Base-by-base conservation (phyloP, 805 yeast genomes). In the Pichia scutulata region DNA sequence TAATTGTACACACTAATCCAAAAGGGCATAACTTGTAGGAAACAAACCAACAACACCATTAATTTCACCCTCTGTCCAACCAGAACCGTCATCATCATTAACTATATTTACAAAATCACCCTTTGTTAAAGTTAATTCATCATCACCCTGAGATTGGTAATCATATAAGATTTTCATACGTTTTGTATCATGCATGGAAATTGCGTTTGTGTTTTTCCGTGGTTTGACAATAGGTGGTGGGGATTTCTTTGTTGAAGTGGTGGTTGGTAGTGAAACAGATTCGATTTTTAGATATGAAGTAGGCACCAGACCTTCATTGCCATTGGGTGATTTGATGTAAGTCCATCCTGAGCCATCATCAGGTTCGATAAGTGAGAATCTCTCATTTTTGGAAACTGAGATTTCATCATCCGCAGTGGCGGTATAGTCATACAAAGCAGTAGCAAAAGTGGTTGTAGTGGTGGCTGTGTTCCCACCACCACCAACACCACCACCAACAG, bases 271-370 rank as follows among this genome's bases (percentile, higher is more conserved):
- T n/a, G n/a, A n/a, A 24, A 8, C 44, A 26, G 62, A 23, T 24
- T 63, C 54, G 2, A 82, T 64, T 54, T 82, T 81, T 7, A 90
- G 66, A 62, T 92, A 92, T 0, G 86, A 69, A 0, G 95, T 81
- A 2, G 99, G 99, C 4, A 90, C 97, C 39, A 90, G 72, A 0
- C 99, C 99, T 41, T 69, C 70, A 10, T 65, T 64, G 6, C 76
- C 76, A 22, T 64, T 61, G 2, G 70, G 55, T n/a, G 73, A 71
- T n/a, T 57, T 58, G 10, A 89, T 80, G 57, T 70, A 68, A 2
- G 95, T 85, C 99, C 99, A 92, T 0, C 99, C 99, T 18, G 88
- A 81, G 0, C 97, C 97, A 55, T 87, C 90, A 63, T 93, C 98
- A 1, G 70, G 69, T 46, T 78, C 81, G 0, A 82, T 49, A 4